Conservation (phyloP, 2,329 filamentous ascomycete species). For the Colletotrichum musae region DNA sequence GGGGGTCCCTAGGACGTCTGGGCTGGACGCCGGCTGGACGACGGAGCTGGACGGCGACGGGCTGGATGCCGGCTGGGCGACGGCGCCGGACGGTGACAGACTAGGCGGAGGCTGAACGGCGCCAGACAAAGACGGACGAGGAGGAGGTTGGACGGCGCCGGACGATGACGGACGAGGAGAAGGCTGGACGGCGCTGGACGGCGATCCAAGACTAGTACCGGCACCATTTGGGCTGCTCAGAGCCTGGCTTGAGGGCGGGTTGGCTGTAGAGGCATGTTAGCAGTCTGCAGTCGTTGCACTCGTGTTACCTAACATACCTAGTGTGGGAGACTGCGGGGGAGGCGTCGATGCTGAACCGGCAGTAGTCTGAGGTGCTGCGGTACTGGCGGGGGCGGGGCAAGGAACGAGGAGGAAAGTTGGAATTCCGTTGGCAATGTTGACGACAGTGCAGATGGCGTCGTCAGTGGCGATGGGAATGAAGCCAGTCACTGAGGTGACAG, state of each 20-base stretch:
- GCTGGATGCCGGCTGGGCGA: no score
- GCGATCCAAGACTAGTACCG: background rate
- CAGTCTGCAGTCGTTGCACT: background rate
- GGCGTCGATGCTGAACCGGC: background rate
- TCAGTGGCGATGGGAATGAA: background rate
- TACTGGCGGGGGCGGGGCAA: background rate
- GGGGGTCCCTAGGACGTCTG: background rate
- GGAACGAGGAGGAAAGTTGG: constrained; percentile 21
- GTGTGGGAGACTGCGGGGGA: background rate
- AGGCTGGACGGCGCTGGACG: background rate
- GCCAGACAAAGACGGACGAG: no score
- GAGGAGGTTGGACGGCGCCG: no score
- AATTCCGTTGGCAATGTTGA: constrained; percentile 14
- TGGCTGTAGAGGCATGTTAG: constrained; percentile 11
- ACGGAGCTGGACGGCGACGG: no score
- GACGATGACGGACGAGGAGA: no score
- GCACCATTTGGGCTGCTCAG: background rate
- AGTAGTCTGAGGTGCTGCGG: background rate
- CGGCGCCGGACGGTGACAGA: no score
- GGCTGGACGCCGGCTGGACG: no score
- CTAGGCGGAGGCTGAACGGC: no score
- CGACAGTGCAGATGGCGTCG: constrained; percentile 9
- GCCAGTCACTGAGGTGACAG: background rate
- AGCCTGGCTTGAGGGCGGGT: background rate
- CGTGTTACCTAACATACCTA: constrained; percentile 5